phyloP scores from a whole-genome alignment of 2,329 filamentous ascomycete species.

The Aureobasidium sp. region DNA sequence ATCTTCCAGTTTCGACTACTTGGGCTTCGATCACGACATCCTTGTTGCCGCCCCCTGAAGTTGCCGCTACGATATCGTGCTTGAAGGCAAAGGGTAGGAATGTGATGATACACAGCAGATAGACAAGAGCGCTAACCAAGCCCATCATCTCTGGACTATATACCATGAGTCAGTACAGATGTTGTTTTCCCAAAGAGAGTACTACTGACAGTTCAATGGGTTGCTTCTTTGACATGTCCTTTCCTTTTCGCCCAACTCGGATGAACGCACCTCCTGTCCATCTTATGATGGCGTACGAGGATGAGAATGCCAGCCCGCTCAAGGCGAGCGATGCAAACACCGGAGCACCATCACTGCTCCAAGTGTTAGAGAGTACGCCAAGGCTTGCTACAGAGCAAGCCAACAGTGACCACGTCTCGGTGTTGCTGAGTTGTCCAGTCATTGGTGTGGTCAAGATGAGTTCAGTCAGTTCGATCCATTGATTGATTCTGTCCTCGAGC shows the following conservation, averaged over 20 bases:
- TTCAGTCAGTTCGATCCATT: background rate
- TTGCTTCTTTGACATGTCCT: conserved; percentile 74
- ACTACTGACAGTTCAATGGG: conserved; percentile 62
- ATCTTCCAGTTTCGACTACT: conserved; percentile 71
- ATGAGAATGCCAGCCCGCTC: conserved; percentile 74
- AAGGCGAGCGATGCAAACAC: conserved; percentile 83
- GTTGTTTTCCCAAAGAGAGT: background rate
- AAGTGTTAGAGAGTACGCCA: conserved; percentile 70
- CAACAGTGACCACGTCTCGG: conserved; percentile 52
- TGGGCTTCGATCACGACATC: conserved; percentile 72
- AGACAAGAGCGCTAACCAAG: conserved; percentile 84
- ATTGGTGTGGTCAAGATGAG: background rate
- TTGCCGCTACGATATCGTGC: conserved; percentile 93
- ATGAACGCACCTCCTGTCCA: conserved; percentile 92
- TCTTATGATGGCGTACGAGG: conserved; percentile 77
- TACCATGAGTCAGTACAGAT: conserved; percentile 8
- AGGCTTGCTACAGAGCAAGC: conserved; percentile 62
- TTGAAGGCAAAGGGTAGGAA: conserved; percentile 98
- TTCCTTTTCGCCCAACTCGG: conserved; percentile 78
- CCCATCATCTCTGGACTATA: conserved; percentile 87
- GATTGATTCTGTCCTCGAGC: background rate
- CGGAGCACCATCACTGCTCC: conserved; percentile 79
- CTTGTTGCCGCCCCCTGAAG: conserved; percentile 84
- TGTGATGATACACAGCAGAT: conserved; percentile 77
- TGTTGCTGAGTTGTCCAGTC: conserved; percentile 37